Conservation (phyloP, 257 asterid genomes). For the Gynochthodes officinalis region DNA sequence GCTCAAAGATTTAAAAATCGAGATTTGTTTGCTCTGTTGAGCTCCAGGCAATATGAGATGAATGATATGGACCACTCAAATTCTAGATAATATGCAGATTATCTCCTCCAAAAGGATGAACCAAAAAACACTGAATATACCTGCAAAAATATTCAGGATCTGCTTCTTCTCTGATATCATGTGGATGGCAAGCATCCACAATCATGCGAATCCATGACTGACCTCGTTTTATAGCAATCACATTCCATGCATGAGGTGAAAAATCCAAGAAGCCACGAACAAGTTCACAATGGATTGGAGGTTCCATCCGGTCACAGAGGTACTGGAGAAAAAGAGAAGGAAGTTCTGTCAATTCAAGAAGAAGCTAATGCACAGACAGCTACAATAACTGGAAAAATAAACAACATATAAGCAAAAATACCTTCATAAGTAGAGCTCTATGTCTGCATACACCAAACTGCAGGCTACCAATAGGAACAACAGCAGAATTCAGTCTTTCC, state of each 20-base stretch:
- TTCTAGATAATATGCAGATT: not conserved
- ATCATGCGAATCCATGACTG: slow-evolving; percentile 65
- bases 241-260: slow-evolving; percentile 97
- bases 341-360: slow-evolving; percentile 24
- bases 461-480: slow-evolving; percentile 88
- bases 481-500: slow-evolving; percentile 51
- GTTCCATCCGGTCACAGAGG: slow-evolving; percentile 86
- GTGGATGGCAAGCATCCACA: slow-evolving; percentile 95
- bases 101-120: not conserved
- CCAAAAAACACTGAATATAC: slow-evolving; percentile 26
- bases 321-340: slow-evolving; percentile 45
- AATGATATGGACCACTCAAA: not conserved
- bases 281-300: slow-evolving; percentile 89
- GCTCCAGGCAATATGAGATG: not conserved
- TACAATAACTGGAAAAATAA: slow-evolving; percentile 2
- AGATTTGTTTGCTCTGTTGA: too few species aligned
- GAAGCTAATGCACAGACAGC: slow-evolving; percentile 7
- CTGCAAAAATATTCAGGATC: slow-evolving; percentile 86
- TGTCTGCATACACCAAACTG: slow-evolving; percentile 96
- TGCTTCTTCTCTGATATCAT: slow-evolving; percentile 81
- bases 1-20: not conserved
- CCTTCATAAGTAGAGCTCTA: slow-evolving; percentile 96
- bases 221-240: slow-evolving; percentile 61
- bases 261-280: slow-evolving; percentile 95
- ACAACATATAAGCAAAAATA: slow-evolving; percentile 24